Percentiles rank a stretch among this genome's conserved stretches.
These are phyloP conservation scores for Colletotrichum eremochloae DNA, from an alignment of 2,329 filamentous ascomycete species.

Conservation along the genomic window DNA sequence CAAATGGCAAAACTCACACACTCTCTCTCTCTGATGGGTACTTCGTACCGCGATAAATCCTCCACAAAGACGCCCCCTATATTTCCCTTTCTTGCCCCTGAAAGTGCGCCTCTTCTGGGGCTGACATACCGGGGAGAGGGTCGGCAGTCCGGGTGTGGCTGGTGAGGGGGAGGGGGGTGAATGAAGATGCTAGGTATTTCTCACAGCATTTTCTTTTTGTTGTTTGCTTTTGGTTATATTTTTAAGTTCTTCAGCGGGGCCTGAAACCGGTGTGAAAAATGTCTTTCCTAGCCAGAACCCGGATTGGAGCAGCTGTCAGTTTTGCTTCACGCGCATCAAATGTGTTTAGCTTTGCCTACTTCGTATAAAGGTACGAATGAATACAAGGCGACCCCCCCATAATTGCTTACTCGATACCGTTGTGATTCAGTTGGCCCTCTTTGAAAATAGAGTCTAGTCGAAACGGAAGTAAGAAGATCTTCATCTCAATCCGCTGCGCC, in stretches of 20 bases:
- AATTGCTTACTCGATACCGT: background rate
- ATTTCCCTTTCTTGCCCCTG: background rate
- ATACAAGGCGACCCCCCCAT: too few species aligned
- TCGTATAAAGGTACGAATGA: too few species aligned
- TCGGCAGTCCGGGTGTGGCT: conserved; percentile 8
- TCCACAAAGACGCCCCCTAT: background rate
- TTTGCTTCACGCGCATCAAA: conserved; percentile 2
- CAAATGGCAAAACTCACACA: conserved; percentile 24
- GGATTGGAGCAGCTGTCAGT: conserved; percentile 30
- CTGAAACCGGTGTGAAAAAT: conserved; percentile 28
- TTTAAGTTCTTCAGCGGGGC: conserved; percentile 14
- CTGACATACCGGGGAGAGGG: conserved; percentile 10
- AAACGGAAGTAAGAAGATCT: conserved; percentile 32
- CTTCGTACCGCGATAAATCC: background rate
- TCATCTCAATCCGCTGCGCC: background rate
- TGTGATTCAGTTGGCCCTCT: conserved; percentile 6
- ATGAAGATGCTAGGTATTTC: conserved; percentile 17
- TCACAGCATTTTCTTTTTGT: conserved; percentile 2
- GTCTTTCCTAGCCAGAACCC: conserved; percentile 12
- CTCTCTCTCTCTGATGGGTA: background rate
- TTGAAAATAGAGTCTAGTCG: conserved; percentile 30
- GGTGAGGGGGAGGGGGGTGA: background rate
- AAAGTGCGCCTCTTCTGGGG: background rate
- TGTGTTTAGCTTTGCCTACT: conserved; percentile 17
- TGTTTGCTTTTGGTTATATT: background rate